These are phyloP conservation scores for Mucor sp. DNA, from an alignment of 371 early-diverging fungal genomes.

Conservation along the genomic window DNA sequence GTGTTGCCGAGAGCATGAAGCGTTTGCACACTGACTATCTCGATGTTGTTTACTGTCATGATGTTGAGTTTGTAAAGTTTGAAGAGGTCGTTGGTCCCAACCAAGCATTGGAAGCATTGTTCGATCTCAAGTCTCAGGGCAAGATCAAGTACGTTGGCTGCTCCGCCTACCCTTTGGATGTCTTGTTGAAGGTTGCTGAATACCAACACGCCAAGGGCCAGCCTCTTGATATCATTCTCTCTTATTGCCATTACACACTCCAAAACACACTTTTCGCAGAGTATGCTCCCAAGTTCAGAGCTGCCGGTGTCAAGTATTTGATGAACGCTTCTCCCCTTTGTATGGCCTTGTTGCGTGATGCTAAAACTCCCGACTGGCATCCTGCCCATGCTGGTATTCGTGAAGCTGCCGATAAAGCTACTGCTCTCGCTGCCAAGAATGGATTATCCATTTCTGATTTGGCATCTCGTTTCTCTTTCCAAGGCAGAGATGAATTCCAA, in stretches of 20 bases:
- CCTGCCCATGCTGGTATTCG: conserved; percentile 67
- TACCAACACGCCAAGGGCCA: conserved; percentile 60
- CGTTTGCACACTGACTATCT: conserved; percentile 70
- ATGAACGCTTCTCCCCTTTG: conserved; percentile 78
- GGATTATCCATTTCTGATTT: conserved; percentile 58
- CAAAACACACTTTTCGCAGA: conserved; percentile 67
- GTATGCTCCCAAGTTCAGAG: conserved; percentile 56
- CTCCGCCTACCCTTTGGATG: conserved; percentile 76
- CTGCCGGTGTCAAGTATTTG: conserved; percentile 63
- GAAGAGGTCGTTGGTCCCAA: conserved; percentile 56
- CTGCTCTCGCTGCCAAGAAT: conserved; percentile 33
- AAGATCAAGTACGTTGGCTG: conserved; percentile 73
- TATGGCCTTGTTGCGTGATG: conserved; percentile 73
- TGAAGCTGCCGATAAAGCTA: conserved; percentile 55
- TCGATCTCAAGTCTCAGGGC: conserved; percentile 68
- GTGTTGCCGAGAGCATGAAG: conserved; percentile 66
- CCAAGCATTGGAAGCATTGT: conserved; percentile 66
- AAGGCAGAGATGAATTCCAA: conserved; percentile 39
- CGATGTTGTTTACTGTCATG: conserved; percentile 79
- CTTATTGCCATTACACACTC: conserved; percentile 78
- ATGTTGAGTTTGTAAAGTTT: conserved; percentile 80
- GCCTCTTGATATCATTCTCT: conserved; percentile 70
- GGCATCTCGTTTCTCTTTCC: conserved; percentile 69
- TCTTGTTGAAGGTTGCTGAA: conserved; percentile 66
- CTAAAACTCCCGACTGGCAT: conserved; percentile 73